A percentile compares a stretch with the other conserved stretches of the same genome.
Evolutionary conservation across 768 basidiomycete species (phyloP).

Genomic region (Hortiboletus campestris): DNA sequence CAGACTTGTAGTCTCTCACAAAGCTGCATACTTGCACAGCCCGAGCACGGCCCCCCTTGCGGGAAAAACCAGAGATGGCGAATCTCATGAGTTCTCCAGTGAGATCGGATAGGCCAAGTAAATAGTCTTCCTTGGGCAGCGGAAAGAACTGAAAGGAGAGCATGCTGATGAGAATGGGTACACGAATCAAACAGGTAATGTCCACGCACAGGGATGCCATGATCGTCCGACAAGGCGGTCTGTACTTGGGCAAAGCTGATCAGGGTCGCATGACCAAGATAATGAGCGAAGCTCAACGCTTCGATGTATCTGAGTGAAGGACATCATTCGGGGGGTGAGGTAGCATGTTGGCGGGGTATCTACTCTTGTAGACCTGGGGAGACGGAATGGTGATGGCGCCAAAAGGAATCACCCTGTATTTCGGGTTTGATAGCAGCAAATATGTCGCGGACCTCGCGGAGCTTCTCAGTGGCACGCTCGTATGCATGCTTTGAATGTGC

Average conservation of each 20-base stretch:
- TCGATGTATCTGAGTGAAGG: conserved; percentile 69
- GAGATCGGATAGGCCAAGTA: conserved; percentile 90
- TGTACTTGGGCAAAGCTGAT: conserved; percentile 72
- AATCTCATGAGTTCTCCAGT: conserved; percentile 97
- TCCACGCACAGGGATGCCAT: conserved; percentile 61
- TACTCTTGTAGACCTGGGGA: conserved; percentile 84
- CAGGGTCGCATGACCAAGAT: conserved; percentile 66
- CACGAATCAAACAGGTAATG: conserved; percentile 1
- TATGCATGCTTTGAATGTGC: conserved; percentile 45
- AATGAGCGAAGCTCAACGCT: conserved; percentile 85
- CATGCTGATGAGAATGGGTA: conserved; percentile 1
- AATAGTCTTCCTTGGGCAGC: conserved; percentile 77
- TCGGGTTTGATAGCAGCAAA: conserved; percentile 64
- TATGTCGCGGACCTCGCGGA: conserved; percentile 61
- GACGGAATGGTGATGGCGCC: conserved; percentile 72
- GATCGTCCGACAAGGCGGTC: conserved; percentile 53
- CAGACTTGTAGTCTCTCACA: conserved; percentile 72
- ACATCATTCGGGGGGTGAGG: conserved; percentile 15
- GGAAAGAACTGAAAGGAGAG: conserved; percentile 63
- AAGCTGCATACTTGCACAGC: conserved; percentile 66
- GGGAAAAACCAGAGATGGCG: conserved; percentile 79
- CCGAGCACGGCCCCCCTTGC: conserved; percentile 60
- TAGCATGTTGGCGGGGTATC: background rate
- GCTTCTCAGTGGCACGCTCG: conserved; percentile 52
- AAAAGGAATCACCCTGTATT: conserved; percentile 66